Base-by-base conservation (phyloP, 2,329 filamentous ascomycete species). In the Rasamsonia emersonii region DNA sequence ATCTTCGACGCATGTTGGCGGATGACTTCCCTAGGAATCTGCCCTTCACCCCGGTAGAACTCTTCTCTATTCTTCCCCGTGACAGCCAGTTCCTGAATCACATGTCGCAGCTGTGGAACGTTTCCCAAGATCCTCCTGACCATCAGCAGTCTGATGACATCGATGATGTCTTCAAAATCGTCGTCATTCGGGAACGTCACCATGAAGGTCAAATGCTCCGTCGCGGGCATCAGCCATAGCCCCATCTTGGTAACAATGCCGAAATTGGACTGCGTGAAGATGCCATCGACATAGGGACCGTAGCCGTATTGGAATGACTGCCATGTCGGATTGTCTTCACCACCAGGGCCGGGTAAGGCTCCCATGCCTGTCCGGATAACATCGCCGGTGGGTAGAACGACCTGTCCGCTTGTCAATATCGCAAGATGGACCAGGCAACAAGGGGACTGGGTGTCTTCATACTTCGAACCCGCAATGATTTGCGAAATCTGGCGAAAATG, bases 361-460 rank as follows among this genome's bases (percentile, higher is more conserved):
- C 62, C 62, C 56, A 63, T 62, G 4, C 59, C 60, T 2, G 59
- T 63, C 13, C 59, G 44, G 10, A 61, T 39, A 3, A 64, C 37
- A 15, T 53, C 44, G 3, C 59, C 58, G 18, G 51, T 51, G 2
- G 61, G 58, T 1, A 65, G 45, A 7, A 65, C 59, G n/a, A 65
- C 55, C 32, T 35, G 20, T 30, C 19, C 13, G 4, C 10, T 15
- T 3, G 24, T 6, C 24, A 15, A 27, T 27, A 5, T 30, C 9
- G 28, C 3, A 5, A 17, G 9, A 11, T 5, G 13, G 8, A 21
- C 7, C 5, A 21, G 16, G 2, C n/a, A n/a, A n/a, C n/a, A n/a
- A n/a, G n/a, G n/a, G n/a, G n/a, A n/a, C n/a, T n/a, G n/a, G n/a
- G n/a, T n/a, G n/a, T n/a, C n/a, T n/a, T 18, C 28, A 10, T 30